phyloP scores from a whole-genome alignment of 345 rosid species.

The Murraya paniculata region DNA sequence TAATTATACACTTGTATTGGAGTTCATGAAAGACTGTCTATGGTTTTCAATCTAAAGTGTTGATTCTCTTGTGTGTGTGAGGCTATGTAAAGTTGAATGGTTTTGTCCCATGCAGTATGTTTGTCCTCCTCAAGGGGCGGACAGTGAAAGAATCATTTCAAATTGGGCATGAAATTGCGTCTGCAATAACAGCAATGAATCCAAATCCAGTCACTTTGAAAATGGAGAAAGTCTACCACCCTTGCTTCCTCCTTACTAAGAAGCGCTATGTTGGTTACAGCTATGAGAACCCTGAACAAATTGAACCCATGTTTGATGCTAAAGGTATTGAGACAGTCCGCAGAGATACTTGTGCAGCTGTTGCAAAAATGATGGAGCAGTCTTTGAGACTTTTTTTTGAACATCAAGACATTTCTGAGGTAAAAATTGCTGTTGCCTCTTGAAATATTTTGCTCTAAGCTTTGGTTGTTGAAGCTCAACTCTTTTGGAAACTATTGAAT shows the following conservation, averaged over 20 bases:
- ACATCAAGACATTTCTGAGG: constrained; percentile 61
- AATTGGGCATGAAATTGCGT: constrained; percentile 81
- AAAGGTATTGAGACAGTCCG: constrained; percentile 98
- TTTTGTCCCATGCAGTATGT: constrained; percentile 62
- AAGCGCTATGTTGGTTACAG: constrained; percentile 97
- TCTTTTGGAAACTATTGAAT: background rate
- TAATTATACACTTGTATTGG: background rate
- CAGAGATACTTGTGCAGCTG: constrained; percentile 86
- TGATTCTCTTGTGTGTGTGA: constrained; percentile 7
- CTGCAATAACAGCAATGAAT: constrained; percentile 82
- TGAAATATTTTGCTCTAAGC: background rate
- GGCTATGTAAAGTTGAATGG: background rate
- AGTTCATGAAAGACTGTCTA: background rate
- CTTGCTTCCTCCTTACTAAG: constrained; percentile 93
- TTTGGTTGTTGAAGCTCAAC: constrained; percentile 7
- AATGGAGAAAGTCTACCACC: constrained; percentile 96
- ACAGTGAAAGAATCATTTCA: constrained; percentile 63
- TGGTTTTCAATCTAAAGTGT: background rate
- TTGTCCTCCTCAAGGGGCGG: constrained; percentile 85
- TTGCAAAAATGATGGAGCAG: constrained; percentile 87
- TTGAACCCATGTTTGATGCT: constrained; percentile 80
- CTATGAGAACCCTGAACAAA: constrained; percentile 76
- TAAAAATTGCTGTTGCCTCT: constrained; percentile 18
- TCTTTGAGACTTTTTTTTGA: constrained; percentile 79
- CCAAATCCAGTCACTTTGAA: constrained; percentile 89